Base-by-base conservation (phyloP, 2,329 filamentous ascomycete genomes). In the Ophiocordyceps sinensis region DNA sequence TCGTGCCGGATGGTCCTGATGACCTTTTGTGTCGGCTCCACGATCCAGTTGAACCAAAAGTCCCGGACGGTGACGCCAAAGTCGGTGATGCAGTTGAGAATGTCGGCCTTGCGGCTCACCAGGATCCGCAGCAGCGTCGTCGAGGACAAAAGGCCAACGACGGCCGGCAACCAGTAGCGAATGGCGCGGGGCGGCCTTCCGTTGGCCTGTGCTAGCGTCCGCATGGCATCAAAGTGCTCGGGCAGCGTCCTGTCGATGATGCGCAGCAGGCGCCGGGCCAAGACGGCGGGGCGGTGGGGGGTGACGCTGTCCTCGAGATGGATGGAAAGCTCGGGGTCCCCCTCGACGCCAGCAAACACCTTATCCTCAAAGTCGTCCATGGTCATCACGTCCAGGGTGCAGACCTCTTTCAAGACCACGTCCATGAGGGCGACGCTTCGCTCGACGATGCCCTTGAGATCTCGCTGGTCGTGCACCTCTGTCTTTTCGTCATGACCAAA, bases 41-140 rank as follows among this genome's bases (percentile, higher is more conserved):
- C 67, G 3, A 98, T 82, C 91, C 91, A 98, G 58, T 98, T 98
- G 45, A 79, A 70, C 84, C 88, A 95, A 57, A 98, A 98, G 59
- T 94, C 89, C 41, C 84, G 73, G 1, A 79, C 65, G 0, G 91
- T 98, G 2, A 68, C 66, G 8, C 86, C 89, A 23, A 94, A 64
- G 47, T 91, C 83, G 30, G 73, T 68, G 36, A 94, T 68, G 87
- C 88, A 95, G 37, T 77, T 70, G 23, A 85, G 49, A 17, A 98
- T 81, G 49, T 89, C 84, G 17, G 82, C 81, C 51, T 77, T 77
- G 40, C 79, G 74, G 54, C 81, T 85, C 45, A 83, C 69, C 28
- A 93, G 61, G 31, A 96, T 75, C 19, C 80, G 79, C 14, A 96
- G 66, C n/a, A 94, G 70, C 0, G 88, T 94, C 14, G 84, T 88